phyloP scores from a whole-genome alignment of 2,329 filamentous ascomycete species.

The Fusarium xyrophilum region DNA sequence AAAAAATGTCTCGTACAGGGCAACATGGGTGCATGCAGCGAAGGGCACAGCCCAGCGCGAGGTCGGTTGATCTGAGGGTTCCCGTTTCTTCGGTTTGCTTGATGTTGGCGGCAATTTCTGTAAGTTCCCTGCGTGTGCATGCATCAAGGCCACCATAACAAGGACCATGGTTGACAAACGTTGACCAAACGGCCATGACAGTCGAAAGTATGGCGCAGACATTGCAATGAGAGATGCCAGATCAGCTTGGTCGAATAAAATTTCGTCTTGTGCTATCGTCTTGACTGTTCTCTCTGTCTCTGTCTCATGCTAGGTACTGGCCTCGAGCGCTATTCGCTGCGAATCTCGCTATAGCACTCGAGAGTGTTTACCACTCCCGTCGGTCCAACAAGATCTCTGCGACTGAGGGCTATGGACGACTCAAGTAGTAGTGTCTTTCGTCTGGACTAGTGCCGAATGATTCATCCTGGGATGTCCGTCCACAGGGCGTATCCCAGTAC shows the following conservation, averaged over 20 bases:
- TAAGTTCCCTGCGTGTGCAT: slow-evolving; percentile 19
- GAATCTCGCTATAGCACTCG: slow-evolving; percentile 61
- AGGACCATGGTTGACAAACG: slow-evolving; percentile 29
- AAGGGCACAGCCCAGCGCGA: not conserved
- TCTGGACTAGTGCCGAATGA: slow-evolving; percentile 45
- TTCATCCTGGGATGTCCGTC: slow-evolving; percentile 43
- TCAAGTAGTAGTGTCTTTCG: slow-evolving; percentile 43
- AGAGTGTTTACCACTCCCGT: slow-evolving; percentile 49
- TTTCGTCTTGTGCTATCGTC: slow-evolving; percentile 74
- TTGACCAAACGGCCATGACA: slow-evolving; percentile 33
- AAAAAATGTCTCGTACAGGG: slow-evolving; percentile 8
- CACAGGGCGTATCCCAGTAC: slow-evolving; percentile 40
- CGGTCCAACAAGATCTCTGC: slow-evolving; percentile 53
- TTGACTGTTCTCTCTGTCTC: slow-evolving; percentile 56
- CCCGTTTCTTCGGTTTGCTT: slow-evolving; percentile 5
- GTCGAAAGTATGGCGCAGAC: slow-evolving; percentile 48
- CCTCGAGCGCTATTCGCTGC: slow-evolving; percentile 67
- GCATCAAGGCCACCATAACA: slow-evolving; percentile 15
- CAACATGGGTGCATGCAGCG: slow-evolving; percentile 21
- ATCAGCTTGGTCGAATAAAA: slow-evolving; percentile 55
- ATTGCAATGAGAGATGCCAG: slow-evolving; percentile 52
- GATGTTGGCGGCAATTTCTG: slow-evolving; percentile 13
- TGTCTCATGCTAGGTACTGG: slow-evolving; percentile 68
- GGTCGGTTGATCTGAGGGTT: slow-evolving; percentile 4
- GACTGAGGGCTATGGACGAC: slow-evolving; percentile 57